A percentile compares a stretch with the other conserved stretches of the same genome.
phyloP scores from a whole-genome alignment of 768 basidiomycete genomes.

The Lenzites betulinus region DNA sequence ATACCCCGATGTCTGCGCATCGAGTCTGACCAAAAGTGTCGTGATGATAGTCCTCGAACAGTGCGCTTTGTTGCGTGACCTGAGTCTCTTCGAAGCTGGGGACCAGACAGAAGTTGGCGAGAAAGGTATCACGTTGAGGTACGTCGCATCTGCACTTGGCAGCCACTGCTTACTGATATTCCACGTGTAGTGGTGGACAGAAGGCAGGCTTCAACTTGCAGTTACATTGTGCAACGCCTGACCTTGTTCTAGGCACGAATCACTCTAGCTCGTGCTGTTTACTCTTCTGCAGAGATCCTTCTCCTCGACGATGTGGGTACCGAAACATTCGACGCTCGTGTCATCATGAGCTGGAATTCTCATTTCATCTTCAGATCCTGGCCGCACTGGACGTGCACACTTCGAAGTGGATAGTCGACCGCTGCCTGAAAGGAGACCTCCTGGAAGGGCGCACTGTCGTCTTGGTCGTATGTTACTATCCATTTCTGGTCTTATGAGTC shows the following conservation, averaged over 20 bases:
- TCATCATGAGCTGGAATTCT: background rate
- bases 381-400: conserved; percentile 55
- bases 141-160: background rate
- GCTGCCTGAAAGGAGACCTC: conserved; percentile 46
- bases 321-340: conserved; percentile 14
- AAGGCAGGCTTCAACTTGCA: conserved; percentile 32
- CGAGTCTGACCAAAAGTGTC: background rate
- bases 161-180: background rate
- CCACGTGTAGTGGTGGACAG: conserved; percentile 42
- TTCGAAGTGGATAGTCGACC: conserved; percentile 44
- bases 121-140: conserved; percentile 51
- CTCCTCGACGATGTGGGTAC: conserved; percentile 41
- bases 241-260: conserved; percentile 34
- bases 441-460: conserved; percentile 47
- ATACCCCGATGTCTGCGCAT: background rate
- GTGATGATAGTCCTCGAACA: conserved; percentile 36
- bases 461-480: conserved; percentile 42
- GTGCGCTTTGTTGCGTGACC: conserved; percentile 46
- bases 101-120: conserved; percentile 62
- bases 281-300: conserved; percentile 38
- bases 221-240: background rate
- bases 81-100: conserved; percentile 49
- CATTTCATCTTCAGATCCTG: conserved; percentile 31
- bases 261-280: conserved; percentile 44
- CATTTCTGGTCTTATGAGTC: background rate